Evolutionary conservation across 1,284 basidiomycete genomes (phyloP).

Genomic region (Trichosporon ovoides): DNA sequence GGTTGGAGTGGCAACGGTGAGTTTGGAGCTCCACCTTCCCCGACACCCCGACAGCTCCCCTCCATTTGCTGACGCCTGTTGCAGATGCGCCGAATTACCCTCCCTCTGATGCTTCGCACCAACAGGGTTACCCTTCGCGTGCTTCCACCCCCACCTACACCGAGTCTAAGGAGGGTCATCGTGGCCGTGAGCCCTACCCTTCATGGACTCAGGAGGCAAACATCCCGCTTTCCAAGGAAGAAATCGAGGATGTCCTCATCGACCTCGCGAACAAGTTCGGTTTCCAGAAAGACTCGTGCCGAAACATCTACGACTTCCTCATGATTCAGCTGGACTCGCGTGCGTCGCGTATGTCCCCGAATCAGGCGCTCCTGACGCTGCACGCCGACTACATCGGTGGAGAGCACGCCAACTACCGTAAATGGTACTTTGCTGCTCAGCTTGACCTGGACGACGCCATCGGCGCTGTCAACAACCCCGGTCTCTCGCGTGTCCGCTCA

Average conservation of each 20-base stretch:
- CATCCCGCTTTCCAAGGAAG: slow-evolving; percentile 94
- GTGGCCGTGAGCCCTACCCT: slow-evolving; percentile 56
- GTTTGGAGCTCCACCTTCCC: slow-evolving; percentile 31
- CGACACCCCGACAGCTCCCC: background rate
- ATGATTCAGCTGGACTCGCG: slow-evolving; percentile 98
- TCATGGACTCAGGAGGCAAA: slow-evolving; percentile 88
- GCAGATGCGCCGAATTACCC: slow-evolving; percentile 26
- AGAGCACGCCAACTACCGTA: slow-evolving; percentile 91
- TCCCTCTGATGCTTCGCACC: slow-evolving; percentile 37
- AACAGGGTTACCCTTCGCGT: slow-evolving; percentile 40
- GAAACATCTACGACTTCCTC: slow-evolving; percentile 83
- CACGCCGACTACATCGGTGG: slow-evolving; percentile 99
- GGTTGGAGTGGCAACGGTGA: slow-evolving; percentile 40
- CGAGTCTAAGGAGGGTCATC: slow-evolving; percentile 58
- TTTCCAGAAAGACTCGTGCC: slow-evolving; percentile 77
- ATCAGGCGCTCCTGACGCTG: slow-evolving; percentile 87
- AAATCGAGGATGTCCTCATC: slow-evolving; percentile 97
- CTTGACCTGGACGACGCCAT: slow-evolving; percentile 98
- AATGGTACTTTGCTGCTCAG: slow-evolving; percentile 99
- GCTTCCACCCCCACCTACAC: slow-evolving; percentile 49
- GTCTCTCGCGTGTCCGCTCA: slow-evolving; percentile 73
- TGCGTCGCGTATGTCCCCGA: slow-evolving; percentile 94
- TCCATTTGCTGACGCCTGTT: background rate
- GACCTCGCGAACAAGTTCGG: slow-evolving; percentile 99
- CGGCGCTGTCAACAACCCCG: slow-evolving; percentile 85